A percentile compares a stretch with the other conserved stretches of the same genome.
These are phyloP conservation scores for Waltergamsia citrina DNA, from an alignment of 2,329 filamentous ascomycete species.

Conservation along the genomic window DNA sequence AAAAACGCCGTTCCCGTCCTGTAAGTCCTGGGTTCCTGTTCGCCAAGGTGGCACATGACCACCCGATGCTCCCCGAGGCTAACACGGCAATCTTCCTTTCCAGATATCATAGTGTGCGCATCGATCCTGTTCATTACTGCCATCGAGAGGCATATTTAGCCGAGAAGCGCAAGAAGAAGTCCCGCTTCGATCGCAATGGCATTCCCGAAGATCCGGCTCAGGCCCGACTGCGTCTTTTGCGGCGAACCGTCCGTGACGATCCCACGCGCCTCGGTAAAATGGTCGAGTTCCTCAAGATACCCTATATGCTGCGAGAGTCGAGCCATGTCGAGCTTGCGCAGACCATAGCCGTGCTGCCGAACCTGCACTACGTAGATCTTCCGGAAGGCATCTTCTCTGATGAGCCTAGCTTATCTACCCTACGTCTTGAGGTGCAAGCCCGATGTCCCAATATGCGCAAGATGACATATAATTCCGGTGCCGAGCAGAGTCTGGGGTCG, in stretches of 20 bases:
- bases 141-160: conserved; percentile 73
- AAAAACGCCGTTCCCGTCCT: conserved; percentile 37
- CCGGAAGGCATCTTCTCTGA: conserved; percentile 82
- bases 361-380: conserved; percentile 81
- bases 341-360: conserved; percentile 75
- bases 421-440: conserved; percentile 77
- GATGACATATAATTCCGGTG: conserved; percentile 75
- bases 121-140: conserved; percentile 93
- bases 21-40: conserved; percentile 41
- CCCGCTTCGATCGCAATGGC: conserved; percentile 66
- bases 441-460: conserved; percentile 77
- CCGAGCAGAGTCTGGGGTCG: conserved; percentile 67
- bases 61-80: too few species aligned
- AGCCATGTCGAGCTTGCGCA: conserved; percentile 77
- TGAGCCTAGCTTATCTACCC: conserved; percentile 62
- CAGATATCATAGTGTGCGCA: conserved; percentile 82
- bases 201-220: conserved; percentile 73
- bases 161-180: conserved; percentile 66
- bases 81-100: conserved; percentile 4
- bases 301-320: conserved; percentile 90
- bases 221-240: conserved; percentile 67
- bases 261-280: conserved; percentile 55
- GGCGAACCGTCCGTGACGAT: conserved; percentile 73
- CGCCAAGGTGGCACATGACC: too few species aligned
- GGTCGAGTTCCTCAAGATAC: conserved; percentile 76